These are phyloP conservation scores for Carex myosuroides DNA, from an alignment of 176 grass and related monocot genomes.

Conservation along the genomic window DNA sequence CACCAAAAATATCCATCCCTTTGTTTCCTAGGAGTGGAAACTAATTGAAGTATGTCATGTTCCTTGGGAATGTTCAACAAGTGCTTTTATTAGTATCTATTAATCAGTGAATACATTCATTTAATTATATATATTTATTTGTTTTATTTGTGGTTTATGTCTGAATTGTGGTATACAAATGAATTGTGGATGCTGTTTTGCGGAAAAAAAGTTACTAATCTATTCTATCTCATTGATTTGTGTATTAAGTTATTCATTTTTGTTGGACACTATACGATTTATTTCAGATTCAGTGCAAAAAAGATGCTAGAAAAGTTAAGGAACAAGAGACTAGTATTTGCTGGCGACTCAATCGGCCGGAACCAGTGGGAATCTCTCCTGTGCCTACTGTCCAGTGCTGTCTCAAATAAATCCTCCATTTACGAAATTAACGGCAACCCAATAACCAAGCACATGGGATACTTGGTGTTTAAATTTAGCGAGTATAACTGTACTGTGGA, in stretches of 20 bases:
- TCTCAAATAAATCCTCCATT: conserved; percentile 33
- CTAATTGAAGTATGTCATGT: neutral
- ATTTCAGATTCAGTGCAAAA: conserved; percentile 37
- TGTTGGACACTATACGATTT: neutral
- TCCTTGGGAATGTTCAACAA: neutral
- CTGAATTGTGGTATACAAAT: neutral
- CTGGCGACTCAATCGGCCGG: conserved; percentile 37
- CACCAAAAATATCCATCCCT: neutral
- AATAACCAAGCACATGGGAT: conserved; percentile 55
- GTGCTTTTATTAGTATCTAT: neutral
- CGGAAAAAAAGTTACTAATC: neutral
- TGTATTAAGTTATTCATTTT: neutral
- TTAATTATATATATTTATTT: neutral
- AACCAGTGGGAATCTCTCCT: conserved; percentile 54
- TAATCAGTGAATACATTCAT: neutral
- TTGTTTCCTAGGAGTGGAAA: neutral
- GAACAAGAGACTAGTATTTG: conserved; percentile 39
- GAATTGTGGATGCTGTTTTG: neutral
- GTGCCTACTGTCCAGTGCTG: conserved; percentile 30
- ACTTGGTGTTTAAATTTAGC: conserved; percentile 71
- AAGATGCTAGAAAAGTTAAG: conserved; percentile 36
- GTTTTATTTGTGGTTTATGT: neutral
- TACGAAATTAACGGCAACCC: conserved; percentile 41
- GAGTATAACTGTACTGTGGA: conserved; percentile 92
- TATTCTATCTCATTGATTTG: neutral